Conservation (phyloP, 768 basidiomycete genomes). For the Leucocoprinus sp. region DNA sequence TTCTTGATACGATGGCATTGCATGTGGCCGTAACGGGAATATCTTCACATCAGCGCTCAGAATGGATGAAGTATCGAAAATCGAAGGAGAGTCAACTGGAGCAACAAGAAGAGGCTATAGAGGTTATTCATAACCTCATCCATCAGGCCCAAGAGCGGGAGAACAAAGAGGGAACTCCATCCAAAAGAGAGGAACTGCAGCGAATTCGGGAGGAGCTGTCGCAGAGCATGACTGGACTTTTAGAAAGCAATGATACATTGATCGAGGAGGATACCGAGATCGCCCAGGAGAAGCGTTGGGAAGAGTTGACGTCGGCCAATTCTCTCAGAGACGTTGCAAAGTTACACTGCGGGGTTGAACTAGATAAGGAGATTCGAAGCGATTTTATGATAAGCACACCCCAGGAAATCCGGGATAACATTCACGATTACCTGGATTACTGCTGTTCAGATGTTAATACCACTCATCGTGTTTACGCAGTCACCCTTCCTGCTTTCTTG, state of each 20-base stretch:
- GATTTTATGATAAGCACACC: conserved; percentile 68
- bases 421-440: conserved; percentile 74
- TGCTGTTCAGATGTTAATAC: conserved; percentile 80
- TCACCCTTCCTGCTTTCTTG: conserved; percentile 76
- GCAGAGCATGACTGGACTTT: conserved; percentile 25
- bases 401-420: conserved; percentile 52
- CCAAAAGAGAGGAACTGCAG: conserved; percentile 35
- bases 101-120: conserved; percentile 54
- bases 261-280: conserved; percentile 21
- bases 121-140: conserved; percentile 39
- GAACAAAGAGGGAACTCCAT: conserved; percentile 37
- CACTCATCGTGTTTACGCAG: conserved; percentile 73
- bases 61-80: conserved; percentile 85
- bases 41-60: conserved; percentile 88
- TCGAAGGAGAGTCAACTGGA: conserved; percentile 46
- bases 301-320: conserved; percentile 87
- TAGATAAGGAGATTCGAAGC: conserved; percentile 72
- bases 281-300: conserved; percentile 65
- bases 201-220: conserved; percentile 30
- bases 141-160: conserved; percentile 38
- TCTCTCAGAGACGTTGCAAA: conserved; percentile 88
- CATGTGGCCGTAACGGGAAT: conserved; percentile 94
- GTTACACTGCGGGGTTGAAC: conserved; percentile 73
- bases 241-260: conserved; percentile 11
- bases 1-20: conserved; percentile 90